Evolutionary conservation across 768 basidiomycete genomes (phyloP).

Genomic region (Hygrophoropsis aurantiaca): DNA sequence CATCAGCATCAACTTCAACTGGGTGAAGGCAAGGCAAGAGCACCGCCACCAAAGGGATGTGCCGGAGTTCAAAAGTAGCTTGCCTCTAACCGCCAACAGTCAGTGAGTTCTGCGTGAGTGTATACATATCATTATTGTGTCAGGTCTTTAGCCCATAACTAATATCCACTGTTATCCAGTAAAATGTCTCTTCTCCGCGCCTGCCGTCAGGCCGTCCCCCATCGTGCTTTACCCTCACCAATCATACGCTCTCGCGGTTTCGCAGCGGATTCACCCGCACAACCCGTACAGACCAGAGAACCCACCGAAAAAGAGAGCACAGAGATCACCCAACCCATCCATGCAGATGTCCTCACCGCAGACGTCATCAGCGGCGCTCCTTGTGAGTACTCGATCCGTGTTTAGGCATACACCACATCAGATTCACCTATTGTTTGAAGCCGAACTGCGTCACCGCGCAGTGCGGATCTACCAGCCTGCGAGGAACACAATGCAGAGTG

Average conservation of each 20-base stretch:
- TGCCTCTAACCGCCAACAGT: too few relatives aligned
- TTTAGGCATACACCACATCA: neutral
- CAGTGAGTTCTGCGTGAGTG: too few relatives aligned
- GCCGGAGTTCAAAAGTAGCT: too few relatives aligned
- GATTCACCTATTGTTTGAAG: conserved; percentile 37
- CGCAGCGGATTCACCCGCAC: conserved; percentile 13
- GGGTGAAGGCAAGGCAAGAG: too few relatives aligned
- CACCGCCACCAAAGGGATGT: too few relatives aligned
- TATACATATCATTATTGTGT: too few relatives aligned
- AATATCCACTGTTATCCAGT: neutral
- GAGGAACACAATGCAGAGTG: conserved; percentile 94
- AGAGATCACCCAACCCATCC: conserved; percentile 45
- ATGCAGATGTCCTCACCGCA: conserved; percentile 66
- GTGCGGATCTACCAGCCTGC: conserved; percentile 94
- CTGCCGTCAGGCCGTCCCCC: conserved; percentile 32
- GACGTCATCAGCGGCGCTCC: conserved; percentile 88
- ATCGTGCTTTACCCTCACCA: conserved; percentile 13
- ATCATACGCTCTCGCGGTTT: conserved; percentile 16
- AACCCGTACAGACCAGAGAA: conserved; percentile 21
- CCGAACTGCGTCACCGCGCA: conserved; percentile 78
- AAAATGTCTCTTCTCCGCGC: conserved; percentile 60
- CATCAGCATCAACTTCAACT: too few relatives aligned
- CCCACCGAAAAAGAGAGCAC: conserved; percentile 23
- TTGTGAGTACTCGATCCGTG: conserved; percentile 42
- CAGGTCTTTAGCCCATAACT: too few relatives aligned